Percentiles rank a stretch among this genome's conserved stretches.
phyloP scores from a whole-genome alignment of 1,139 yeast species.

The Trichomonascaceae sp. region DNA sequence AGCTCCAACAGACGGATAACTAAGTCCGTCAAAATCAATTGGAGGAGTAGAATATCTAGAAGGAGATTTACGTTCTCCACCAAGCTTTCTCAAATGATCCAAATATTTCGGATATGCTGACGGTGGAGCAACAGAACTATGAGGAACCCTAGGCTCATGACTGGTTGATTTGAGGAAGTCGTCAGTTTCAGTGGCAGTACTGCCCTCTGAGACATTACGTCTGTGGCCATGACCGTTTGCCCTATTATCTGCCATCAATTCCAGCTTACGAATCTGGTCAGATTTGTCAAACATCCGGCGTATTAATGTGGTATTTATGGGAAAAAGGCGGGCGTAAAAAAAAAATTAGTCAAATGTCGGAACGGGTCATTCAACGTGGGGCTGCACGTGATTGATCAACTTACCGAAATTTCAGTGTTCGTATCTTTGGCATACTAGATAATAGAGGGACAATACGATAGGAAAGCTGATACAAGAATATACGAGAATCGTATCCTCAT shows the following conservation, averaged over 20 bases:
- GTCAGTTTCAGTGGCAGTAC: background rate
- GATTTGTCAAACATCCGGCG: background rate
- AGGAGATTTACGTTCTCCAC: slow-evolving; percentile 66
- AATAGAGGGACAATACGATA: background rate
- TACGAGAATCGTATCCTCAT: no score
- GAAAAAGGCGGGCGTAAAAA: background rate
- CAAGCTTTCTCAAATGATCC: slow-evolving; percentile 33
- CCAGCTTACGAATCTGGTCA: background rate
- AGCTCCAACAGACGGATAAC: slow-evolving; percentile 95
- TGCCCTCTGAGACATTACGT: background rate
- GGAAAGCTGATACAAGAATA: no score
- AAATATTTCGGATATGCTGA: slow-evolving; percentile 30
- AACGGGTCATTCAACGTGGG: background rate
- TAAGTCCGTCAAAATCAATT: slow-evolving; percentile 81
- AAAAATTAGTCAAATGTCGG: background rate
- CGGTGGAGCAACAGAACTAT: slow-evolving; percentile 22
- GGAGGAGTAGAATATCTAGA: slow-evolving; percentile 86
- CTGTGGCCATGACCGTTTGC: background rate
- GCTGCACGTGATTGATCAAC: background rate
- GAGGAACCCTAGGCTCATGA: slow-evolving; percentile 19
- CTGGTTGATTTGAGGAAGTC: background rate
- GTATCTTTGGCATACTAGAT: background rate
- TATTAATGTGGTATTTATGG: background rate
- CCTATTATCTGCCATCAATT: background rate
- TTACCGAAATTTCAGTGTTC: background rate